A percentile compares a stretch with the other conserved stretches of the same genome.
These are phyloP conservation scores for Colletotrichum godetiae DNA, from an alignment of 2,329 filamentous ascomycete species.

Conservation along the genomic window DNA sequence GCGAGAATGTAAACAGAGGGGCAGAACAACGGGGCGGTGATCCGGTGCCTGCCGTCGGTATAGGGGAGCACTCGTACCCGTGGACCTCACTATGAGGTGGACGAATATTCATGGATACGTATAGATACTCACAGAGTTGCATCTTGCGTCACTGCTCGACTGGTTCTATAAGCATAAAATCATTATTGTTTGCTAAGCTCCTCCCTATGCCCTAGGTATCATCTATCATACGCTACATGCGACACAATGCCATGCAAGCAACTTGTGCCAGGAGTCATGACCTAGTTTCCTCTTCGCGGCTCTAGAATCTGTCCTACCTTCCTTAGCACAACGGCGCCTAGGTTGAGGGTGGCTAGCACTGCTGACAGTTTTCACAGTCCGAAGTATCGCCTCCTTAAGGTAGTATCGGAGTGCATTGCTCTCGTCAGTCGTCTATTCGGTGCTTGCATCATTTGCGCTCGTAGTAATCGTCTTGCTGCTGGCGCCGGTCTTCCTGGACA, in stretches of 20 bases:
- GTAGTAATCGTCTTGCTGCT: conserved; percentile 65
- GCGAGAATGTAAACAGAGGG: conserved; percentile 11
- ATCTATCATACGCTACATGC: background rate
- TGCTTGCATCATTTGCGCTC: conserved; percentile 32
- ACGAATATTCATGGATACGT: too few relatives aligned
- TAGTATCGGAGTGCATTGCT: too few relatives aligned
- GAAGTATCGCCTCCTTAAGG: background rate
- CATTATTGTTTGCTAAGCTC: background rate
- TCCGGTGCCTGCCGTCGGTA: background rate
- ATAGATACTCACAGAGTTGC: too few relatives aligned
- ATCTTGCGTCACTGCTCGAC: too few relatives aligned
- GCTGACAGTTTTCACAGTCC: background rate
- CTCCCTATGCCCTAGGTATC: background rate
- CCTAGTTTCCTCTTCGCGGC: background rate
- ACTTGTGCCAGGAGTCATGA: background rate
- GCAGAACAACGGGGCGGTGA: background rate
- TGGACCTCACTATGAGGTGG: too few relatives aligned
- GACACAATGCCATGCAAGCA: background rate
- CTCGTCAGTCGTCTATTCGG: background rate
- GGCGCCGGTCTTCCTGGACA: conserved; percentile 48
- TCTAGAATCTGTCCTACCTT: background rate
- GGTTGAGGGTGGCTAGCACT: background rate
- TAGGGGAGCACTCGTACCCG: background rate
- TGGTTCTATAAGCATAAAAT: background rate
- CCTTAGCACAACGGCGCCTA: background rate